Evolutionary conservation across 345 rosid genomes (phyloP), one percentile per base, ranked within the genome.

Genomic region (Camelina laxa): DNA sequence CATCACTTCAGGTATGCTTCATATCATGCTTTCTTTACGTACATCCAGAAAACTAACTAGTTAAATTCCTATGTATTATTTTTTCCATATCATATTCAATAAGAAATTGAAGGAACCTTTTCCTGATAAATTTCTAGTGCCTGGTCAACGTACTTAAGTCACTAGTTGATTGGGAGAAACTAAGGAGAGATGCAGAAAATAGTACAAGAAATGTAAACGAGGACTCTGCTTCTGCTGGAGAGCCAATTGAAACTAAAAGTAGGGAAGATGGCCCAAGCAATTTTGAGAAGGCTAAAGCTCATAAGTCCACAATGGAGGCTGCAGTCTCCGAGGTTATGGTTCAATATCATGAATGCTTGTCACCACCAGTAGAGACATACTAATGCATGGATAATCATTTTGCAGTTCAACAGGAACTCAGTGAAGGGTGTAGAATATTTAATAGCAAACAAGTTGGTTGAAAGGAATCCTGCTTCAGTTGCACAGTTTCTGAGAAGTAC

Each of bases 251-350:
- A 81, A 42, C 64, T 66, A 88, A 83, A 78, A 76, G 70, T 81
- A 79, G 82, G 85, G 92, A 89, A 65, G 99, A 92, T 79, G 76
- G 61, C 74, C 76, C 92, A 74, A 89, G 88, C 84, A 82, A 86
- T 75, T 92, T 92, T 84, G 97, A 92, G 85, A 95, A 87, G 85
- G 92, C 93, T 36, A 95, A 95, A 84, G 99, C 97, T 85, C 97
- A 90, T 83, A 90, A 94, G 77, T 87, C 97, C 79, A 90, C 97
- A 60, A 63, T 87, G 85, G 99, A 95, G 84, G 96, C 97, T 75
- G 97, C 96, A 53, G 71, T 88, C 60, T 82, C 89, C 48, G 97
- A 92, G 97, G 99, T 89, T 81, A 74, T 79, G 75, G 19, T 61
- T 69, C 9, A 54, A 62, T 55, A 68, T 70, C 30, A 44, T 50